Base-by-base conservation (phyloP, 352 stramenopile genomes). In the Pythium utonaiense region DNA sequence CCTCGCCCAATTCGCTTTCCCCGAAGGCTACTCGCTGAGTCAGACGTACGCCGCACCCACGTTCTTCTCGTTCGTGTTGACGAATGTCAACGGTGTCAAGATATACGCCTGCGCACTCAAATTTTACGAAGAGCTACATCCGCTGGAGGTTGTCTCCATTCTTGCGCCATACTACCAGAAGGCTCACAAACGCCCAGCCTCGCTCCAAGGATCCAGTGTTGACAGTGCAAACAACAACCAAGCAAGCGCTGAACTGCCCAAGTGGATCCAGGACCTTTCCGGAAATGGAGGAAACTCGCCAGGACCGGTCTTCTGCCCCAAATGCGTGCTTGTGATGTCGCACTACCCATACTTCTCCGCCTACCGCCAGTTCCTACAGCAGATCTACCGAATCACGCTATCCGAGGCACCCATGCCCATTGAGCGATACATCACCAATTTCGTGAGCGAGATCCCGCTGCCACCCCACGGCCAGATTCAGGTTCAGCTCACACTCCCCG, bases 351-450 rank as follows among this genome's bases (percentile, higher is more conserved):
- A 98, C 71, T 97, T 98, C 51, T 95, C 76, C 14, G 87, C 93
- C 8, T 98, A 98, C 71, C 86, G 93, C 16, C 83, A 95, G 58
- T 99, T 98, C 66, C 74, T 99, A n/a, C 89, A 96, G 31, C 95
- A 92, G 71, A 84, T 96, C 45, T 95, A 94, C 50, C 78, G 83
- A 38, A 68, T 92, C 31, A 90, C 83, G 13, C 60, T 94, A 9
- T 93, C 83, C 0, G 82, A 96, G 44, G 86, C 94, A 0, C 93
- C 95, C 1, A 89, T 98, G 64, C 96, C 96, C 0, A 90, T 99
- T 34, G 96, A 99, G 69, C 73, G 96, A 38, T 99, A 99, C 67
- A 97, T 99, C 56, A 75, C 85, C 14, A 99, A 99, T 64, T 98
- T 99, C 69, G 91, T 98, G 50, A 78, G 75, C 38, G 96, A 99